Conservation (phyloP, 2,329 filamentous ascomycete species). For the Diaporthe batatas region DNA sequence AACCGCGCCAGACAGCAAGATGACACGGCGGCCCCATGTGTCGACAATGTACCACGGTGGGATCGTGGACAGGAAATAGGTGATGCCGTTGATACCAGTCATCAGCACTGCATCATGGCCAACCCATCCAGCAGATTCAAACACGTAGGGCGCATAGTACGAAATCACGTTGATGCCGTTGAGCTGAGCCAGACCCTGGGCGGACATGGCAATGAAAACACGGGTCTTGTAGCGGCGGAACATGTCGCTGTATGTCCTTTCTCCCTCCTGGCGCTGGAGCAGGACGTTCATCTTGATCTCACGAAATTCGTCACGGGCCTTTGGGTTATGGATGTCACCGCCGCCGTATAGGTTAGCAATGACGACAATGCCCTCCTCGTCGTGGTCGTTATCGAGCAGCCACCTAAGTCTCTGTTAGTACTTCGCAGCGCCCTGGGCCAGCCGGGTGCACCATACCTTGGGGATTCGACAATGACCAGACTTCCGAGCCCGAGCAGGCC, state of each 20-base stretch:
- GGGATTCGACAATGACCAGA: constrained; percentile 95
- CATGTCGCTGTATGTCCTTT: constrained; percentile 93
- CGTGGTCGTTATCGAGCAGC: constrained; percentile 97
- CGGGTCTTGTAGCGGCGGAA: constrained; percentile 92
- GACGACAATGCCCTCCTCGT: constrained; percentile 97
- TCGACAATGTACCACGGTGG: constrained; percentile 98
- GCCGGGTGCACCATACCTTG: constrained; percentile 70
- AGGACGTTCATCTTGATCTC: constrained; percentile 99
- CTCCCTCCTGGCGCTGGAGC: constrained; percentile 92
- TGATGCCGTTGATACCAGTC: constrained; percentile 94
- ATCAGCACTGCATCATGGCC: constrained; percentile 93
- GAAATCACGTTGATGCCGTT: constrained; percentile 99
- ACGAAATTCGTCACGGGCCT: constrained; percentile 94
- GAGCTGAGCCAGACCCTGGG: constrained; percentile 93
- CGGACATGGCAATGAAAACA: constrained; percentile 98
- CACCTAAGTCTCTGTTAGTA: constrained; percentile 71
- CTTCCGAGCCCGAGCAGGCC: constrained; percentile 86
- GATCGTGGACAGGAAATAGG: constrained; percentile 91
- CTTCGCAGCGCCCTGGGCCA: constrained; percentile 21
- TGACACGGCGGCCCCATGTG: constrained; percentile 87
- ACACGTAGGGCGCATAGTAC: constrained; percentile 96
- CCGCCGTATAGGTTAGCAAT: constrained; percentile 98
- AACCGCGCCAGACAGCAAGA: constrained; percentile 89
- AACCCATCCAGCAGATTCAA: constrained; percentile 95
- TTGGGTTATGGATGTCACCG: constrained; percentile 92